A percentile compares a stretch with the other conserved stretches of the same genome.
Conservation (phyloP, 768 basidiomycete species). For the Lanmaoa rubissima region DNA sequence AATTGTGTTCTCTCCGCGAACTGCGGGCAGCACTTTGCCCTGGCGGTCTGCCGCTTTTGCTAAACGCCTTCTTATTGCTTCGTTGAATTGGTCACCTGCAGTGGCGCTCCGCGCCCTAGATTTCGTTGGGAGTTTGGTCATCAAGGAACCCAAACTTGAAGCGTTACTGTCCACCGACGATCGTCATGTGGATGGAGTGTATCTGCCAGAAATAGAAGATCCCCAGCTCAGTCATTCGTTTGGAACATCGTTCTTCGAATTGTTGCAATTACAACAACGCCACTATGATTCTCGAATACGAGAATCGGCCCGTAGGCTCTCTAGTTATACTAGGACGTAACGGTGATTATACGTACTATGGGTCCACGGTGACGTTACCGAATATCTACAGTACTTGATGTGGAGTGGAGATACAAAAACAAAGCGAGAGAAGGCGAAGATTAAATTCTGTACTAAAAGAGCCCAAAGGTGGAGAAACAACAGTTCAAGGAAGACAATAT, state of each 20-base stretch:
- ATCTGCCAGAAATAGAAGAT: slow-evolving; percentile 84
- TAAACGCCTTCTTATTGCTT: slow-evolving; percentile 83
- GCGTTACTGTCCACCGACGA: slow-evolving; percentile 87
- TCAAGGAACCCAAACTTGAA: slow-evolving; percentile 77
- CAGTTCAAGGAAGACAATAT: slow-evolving; percentile 31
- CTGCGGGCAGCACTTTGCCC: slow-evolving; percentile 54
- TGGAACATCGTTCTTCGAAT: slow-evolving; percentile 84
- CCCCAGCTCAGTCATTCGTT: slow-evolving; percentile 82
- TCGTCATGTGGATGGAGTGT: slow-evolving; percentile 78
- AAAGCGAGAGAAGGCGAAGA: slow-evolving; percentile 20
- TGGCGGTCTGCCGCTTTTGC: slow-evolving; percentile 88
- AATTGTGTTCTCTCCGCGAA: slow-evolving; percentile 76
- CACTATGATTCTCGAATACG: slow-evolving; percentile 72
- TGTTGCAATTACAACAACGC: slow-evolving; percentile 56
- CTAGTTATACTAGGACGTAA: slow-evolving; percentile 43
- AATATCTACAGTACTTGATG: slow-evolving; percentile 35
- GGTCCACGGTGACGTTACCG: slow-evolving; percentile 27
- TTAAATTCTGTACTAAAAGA: slow-evolving; percentile 10
- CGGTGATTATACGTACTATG: slow-evolving; percentile 27
- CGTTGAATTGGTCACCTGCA: slow-evolving; percentile 76
- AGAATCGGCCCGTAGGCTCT: slow-evolving; percentile 58
- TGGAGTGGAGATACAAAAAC: slow-evolving; percentile 21
- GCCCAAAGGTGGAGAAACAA: slow-evolving; percentile 16
- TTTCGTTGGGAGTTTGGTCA: slow-evolving; percentile 70
- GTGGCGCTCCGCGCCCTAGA: slow-evolving; percentile 66